Evolutionary conservation across 768 basidiomycete species (phyloP).

Genomic region (Trametes punicea): DNA sequence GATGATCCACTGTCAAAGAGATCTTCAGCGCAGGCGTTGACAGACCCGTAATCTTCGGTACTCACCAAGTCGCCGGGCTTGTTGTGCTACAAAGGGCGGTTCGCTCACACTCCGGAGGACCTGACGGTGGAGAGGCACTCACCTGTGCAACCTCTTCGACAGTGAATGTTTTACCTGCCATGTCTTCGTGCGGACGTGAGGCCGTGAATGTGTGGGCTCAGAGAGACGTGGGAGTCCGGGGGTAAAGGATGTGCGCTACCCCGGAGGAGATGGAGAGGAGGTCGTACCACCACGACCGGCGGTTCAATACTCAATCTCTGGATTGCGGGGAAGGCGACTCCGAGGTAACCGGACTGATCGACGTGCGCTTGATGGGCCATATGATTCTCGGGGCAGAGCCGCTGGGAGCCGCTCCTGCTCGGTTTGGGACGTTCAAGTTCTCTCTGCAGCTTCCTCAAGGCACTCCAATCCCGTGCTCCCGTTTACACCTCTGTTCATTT

Average conservation of each 20-base stretch:
- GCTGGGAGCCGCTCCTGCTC: not conserved
- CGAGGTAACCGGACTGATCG: constrained; percentile 10
- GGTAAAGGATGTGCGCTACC: no score
- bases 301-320: not conserved
- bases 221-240: not conserved
- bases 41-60: no score
- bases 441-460: not conserved
- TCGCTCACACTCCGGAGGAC: not conserved
- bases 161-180: constrained; percentile 21
- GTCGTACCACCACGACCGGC: no score
- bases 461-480: not conserved
- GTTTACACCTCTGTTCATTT: not conserved
- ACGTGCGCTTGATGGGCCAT: not conserved
- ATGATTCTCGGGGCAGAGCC: constrained; percentile 3
- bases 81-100: constrained; percentile 63
- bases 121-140: not conserved
- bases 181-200: not conserved
- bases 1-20: constrained; percentile 64
- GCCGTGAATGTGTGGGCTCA: not conserved
- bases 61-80: constrained; percentile 76
- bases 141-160: constrained; percentile 26
- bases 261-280: no score
- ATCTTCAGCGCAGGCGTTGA: not conserved
- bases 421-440: not conserved
- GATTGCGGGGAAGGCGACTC: not conserved